Base-by-base conservation (phyloP, 306 rosid genomes). In the Heteromeles arbutifolia region DNA sequence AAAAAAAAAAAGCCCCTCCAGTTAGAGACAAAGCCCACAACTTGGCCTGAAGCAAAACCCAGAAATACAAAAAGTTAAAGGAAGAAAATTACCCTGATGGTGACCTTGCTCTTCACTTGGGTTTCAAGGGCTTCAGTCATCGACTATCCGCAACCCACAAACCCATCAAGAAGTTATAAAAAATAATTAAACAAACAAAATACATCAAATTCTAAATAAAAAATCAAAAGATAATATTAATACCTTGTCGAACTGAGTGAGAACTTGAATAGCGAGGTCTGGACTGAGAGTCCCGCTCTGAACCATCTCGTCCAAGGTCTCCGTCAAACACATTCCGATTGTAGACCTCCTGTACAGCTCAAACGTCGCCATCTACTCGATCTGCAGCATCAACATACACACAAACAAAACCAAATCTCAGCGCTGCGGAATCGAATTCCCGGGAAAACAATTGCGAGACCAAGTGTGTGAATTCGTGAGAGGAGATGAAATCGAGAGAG, bases 221-320 rank as follows among this genome's bases (percentile, higher is more conserved):
- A 18, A 50, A 37, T 37, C 41, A 6, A 50, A 18, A 15, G 56
- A 63, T 15, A 68, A 12, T 34, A 69, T 50, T 67, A 28, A 3
- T 56, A 95, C 98, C 97, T 92, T 92, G 70, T 95, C 98, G 80
- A 95, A 95, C 90, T 90, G 98, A 15, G 92, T 92, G 21, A 92
- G 97, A 83, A 95, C 95, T 87, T 95, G 91, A 81, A 95, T 88
- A n/a, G 98, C 98, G 61, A 87, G 89, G 80, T 95, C 97, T 4
- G 97, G 98, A 81, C 85, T 87, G 74, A 90, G 97, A 63, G 97
- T 90, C 28, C 96, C 95, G 34, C 31, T 89, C 83, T 76, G 88
- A 81, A 95, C 98, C 98, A 95, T 92, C 84, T 89, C 97, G 34
- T 92, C 98, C 90, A 92, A 81, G 76, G 97, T 90, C 82, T 95